Evolutionary conservation across 176 grass and related monocot genomes (phyloP).

Genomic region (Aegilops tauschii): DNA sequence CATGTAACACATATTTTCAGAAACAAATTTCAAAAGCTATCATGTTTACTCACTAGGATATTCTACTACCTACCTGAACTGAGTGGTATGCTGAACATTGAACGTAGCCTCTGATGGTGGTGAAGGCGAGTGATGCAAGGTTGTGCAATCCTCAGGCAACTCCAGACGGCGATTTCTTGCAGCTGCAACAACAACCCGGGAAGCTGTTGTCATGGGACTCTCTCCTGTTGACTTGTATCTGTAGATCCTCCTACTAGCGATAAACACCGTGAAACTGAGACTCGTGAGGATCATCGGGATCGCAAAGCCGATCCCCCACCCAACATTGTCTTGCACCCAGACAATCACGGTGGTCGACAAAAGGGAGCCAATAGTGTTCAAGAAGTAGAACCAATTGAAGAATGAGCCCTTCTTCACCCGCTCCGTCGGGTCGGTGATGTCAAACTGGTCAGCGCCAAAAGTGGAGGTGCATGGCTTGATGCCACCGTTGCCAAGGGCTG

Average conservation of each 20-base stretch:
- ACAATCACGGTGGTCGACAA: slow-evolving; percentile 9
- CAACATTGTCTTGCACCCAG: slow-evolving; percentile 43
- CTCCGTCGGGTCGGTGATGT: too few species aligned
- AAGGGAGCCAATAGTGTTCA: slow-evolving; percentile 3
- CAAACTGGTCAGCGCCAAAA: too few species aligned
- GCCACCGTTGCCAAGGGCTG: too few species aligned
- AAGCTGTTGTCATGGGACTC: slow-evolving; percentile 34
- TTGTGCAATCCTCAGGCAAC: slow-evolving; percentile 10
- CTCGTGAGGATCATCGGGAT: slow-evolving; percentile 15
- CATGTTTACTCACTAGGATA: neutral
- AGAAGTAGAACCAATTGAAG: too few species aligned
- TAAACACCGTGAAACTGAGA: slow-evolving; percentile 23
- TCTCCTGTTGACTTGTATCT: slow-evolving; percentile 28
- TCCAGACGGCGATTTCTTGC: slow-evolving; percentile 17
- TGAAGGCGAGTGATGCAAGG: neutral
- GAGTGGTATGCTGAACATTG: neutral
- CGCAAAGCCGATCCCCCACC: slow-evolving; percentile 41
- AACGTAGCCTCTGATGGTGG: neutral
- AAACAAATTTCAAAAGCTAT: neutral
- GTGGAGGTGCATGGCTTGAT: too few species aligned
- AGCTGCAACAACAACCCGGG: slow-evolving; percentile 44
- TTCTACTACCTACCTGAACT: neutral
- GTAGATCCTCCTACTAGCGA: slow-evolving; percentile 10
- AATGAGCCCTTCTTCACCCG: too few species aligned
- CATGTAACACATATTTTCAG: neutral